Evolutionary conservation across 768 basidiomycete genomes (phyloP), one percentile per base, ranked within the genome.

Genomic region (Boletellus emodensis): DNA sequence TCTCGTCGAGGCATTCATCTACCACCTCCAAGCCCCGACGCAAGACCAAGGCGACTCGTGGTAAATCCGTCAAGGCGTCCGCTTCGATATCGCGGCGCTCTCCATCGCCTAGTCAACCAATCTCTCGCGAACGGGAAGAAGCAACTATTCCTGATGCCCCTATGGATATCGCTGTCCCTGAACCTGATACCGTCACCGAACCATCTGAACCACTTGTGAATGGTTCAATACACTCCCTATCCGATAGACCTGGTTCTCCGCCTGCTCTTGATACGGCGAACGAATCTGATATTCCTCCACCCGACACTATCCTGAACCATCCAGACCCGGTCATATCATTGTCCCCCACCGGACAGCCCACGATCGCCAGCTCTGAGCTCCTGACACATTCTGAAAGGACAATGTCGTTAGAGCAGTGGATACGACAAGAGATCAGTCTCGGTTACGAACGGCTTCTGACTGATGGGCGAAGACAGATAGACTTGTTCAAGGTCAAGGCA

Each of bases 381-480:
- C 67, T 49, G 42, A 66, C 54, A 48, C 64, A 40, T 32, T 80
- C 79, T 17, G 87, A 93, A 63, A 73, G 84, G 52, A 69, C 75
- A 17, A 85, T 93, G 87, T 87, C 89, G 0, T 76, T 94, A 42
- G 90, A 93, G 60, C 81, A 93, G 60, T 88, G 88, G 81, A 83
- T 92, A 51, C 75, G 84, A 48, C 79, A 81, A 56, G 89, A 92
- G 69, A 86, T 90, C 64, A 76, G 75, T 55, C 66, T 80, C 40
- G 78, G 90, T 66, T 82, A 80, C 56, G 81, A 84, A 55, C 79
- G 75, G 50, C 74, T 85, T 60, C 65, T 72, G 66, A 58, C 59
- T 40, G 79, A 84, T 52, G 83, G 78, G 4, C 75, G 75, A 57
- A 67, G 67, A 53, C 71, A 75, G 63, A 79, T 85, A 44, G 66